Conservation (phyloP, 768 basidiomycete species). For the Rhizopogon vinicolor region DNA sequence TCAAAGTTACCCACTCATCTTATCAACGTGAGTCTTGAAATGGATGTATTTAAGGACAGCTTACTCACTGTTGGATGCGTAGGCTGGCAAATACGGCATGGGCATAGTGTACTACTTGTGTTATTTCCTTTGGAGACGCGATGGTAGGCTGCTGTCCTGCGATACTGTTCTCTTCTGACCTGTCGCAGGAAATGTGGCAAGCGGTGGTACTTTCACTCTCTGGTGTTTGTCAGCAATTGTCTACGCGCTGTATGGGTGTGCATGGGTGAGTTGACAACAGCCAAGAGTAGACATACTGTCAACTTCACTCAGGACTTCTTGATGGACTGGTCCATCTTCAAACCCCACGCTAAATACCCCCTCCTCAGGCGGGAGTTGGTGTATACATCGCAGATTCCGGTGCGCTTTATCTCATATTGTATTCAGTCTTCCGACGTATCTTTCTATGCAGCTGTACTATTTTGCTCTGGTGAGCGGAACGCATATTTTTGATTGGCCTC, state of each 20-base stretch:
- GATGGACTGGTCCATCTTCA: constrained; percentile 90
- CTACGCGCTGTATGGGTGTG: constrained; percentile 64
- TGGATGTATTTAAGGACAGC: not conserved
- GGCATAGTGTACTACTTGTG: constrained; percentile 62
- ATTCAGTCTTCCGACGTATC: not conserved
- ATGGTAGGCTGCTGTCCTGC: constrained; percentile 33
- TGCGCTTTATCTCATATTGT: constrained; percentile 26
- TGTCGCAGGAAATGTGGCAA: constrained; percentile 24
- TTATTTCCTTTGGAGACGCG: constrained; percentile 77
- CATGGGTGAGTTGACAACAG: constrained; percentile 61
- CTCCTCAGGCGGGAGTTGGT: constrained; percentile 73
- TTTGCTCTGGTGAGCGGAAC: constrained; percentile 57
- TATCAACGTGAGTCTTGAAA: constrained; percentile 63
- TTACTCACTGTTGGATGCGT: not conserved
- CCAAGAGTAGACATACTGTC: not conserved
- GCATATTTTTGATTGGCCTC: not conserved
- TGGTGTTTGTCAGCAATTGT: constrained; percentile 64
- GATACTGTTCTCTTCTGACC: not conserved
- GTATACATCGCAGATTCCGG: constrained; percentile 59
- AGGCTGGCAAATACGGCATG: constrained; percentile 83
- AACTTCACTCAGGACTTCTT: constrained; percentile 58
- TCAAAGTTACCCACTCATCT: constrained; percentile 72
- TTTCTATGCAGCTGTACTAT: constrained; percentile 58
- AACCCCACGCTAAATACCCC: constrained; percentile 47
- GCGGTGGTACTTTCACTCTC: constrained; percentile 51